phyloP scores from a whole-genome alignment of 2,329 filamentous ascomycete species.

The Fusarium marasasianum region DNA sequence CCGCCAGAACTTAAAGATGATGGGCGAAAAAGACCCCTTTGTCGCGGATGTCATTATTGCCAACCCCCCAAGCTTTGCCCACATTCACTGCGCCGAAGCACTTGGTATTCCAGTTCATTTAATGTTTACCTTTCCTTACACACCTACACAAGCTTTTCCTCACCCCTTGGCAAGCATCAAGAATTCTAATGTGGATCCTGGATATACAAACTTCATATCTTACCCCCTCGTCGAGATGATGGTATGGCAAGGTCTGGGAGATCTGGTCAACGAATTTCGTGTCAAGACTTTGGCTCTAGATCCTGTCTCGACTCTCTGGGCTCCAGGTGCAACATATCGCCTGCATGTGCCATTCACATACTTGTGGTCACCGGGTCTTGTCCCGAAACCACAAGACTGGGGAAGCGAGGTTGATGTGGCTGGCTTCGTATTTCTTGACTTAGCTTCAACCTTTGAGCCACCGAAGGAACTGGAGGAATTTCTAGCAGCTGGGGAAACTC shows the following conservation, averaged over 20 bases:
- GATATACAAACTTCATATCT: constrained; percentile 82
- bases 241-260: constrained; percentile 89
- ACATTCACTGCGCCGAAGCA: constrained; percentile 82
- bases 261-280: constrained; percentile 80
- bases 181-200: constrained; percentile 74
- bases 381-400: constrained; percentile 76
- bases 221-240: constrained; percentile 86
- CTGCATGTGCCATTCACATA: constrained; percentile 81
- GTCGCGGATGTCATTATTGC: constrained; percentile 85
- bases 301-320: constrained; percentile 80
- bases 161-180: constrained; percentile 83
- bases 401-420: constrained; percentile 75
- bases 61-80: constrained; percentile 81
- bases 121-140: constrained; percentile 91
- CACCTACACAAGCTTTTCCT: constrained; percentile 77
- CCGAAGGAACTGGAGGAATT: constrained; percentile 65
- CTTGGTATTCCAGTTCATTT: constrained; percentile 81
- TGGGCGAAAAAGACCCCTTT: constrained; percentile 69
- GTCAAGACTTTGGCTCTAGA: constrained; percentile 75
- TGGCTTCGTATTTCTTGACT: constrained; percentile 81
- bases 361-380: constrained; percentile 72
- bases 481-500: constrained; percentile 63
- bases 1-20: constrained; percentile 68
- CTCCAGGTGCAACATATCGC: constrained; percentile 76
- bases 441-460: constrained; percentile 69